Conservation (phyloP, 768 basidiomycete genomes). For the Mycena olivaceomarginata region DNA sequence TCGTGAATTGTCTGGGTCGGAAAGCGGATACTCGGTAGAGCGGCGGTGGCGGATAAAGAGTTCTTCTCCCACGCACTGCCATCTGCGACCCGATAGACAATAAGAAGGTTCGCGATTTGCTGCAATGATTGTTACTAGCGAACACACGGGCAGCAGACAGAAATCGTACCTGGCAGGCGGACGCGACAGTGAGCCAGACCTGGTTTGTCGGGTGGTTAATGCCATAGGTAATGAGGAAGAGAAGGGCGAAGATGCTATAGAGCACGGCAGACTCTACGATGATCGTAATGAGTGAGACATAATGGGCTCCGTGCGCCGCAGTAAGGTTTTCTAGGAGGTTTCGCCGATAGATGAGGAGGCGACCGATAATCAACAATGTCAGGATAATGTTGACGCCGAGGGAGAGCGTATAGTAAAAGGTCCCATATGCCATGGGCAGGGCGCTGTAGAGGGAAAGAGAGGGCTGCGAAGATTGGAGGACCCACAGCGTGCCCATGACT, state of each 20-base stretch:
- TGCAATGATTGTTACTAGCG: conserved; percentile 7
- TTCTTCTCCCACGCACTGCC: conserved; percentile 62
- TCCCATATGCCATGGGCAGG: conserved; percentile 59
- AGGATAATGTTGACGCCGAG: conserved; percentile 64
- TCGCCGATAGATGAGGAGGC: conserved; percentile 58
- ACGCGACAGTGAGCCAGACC: conserved; percentile 58
- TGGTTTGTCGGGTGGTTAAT: conserved; percentile 62
- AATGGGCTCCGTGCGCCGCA: conserved; percentile 56
- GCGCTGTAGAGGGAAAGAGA: conserved; percentile 61
- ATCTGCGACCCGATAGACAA: conserved; percentile 63
- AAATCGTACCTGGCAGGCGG: conserved; percentile 56
- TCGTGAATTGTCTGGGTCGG: not conserved
- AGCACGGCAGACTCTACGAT: conserved; percentile 67
- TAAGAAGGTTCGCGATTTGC: conserved; percentile 63
- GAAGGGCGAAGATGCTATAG: conserved; percentile 62
- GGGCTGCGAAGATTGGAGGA: conserved; percentile 63
- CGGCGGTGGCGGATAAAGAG: conserved; percentile 45
- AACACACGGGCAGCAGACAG: too few relatives aligned
- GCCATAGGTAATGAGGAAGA: conserved; percentile 65
- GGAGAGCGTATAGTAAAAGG: conserved; percentile 61
- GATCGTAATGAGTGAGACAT: conserved; percentile 60
- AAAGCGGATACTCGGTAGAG: conserved; percentile 30
- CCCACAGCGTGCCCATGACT: conserved; percentile 66
- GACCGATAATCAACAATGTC: conserved; percentile 60
- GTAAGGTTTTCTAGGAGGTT: conserved; percentile 53